Evolutionary conservation across 2,329 filamentous ascomycete species (phyloP).

Genomic region (Aspergillus ruber): DNA sequence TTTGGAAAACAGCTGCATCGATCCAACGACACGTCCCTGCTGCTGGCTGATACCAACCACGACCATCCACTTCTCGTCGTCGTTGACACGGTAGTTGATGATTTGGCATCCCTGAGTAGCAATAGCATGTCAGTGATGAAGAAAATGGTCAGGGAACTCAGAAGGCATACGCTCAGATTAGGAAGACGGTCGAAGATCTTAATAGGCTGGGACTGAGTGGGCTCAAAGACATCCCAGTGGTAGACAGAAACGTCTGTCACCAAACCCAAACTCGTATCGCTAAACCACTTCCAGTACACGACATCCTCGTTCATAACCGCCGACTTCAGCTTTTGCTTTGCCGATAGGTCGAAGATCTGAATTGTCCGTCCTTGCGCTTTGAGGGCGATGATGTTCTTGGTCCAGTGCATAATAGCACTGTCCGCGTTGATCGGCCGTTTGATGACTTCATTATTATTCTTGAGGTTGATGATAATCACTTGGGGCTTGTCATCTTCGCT

Average conservation of each 20-base stretch:
- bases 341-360: constrained; percentile 92
- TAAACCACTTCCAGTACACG: constrained; percentile 99
- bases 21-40: constrained; percentile 85
- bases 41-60: constrained; percentile 93
- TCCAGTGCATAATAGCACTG: constrained; percentile 99
- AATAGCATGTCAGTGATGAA: constrained; percentile 5
- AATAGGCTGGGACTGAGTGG: constrained; percentile 67
- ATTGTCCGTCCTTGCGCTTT: constrained; percentile 91
- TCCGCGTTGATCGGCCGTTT: constrained; percentile 96
- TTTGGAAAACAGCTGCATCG: constrained; percentile 95
- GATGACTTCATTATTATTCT: constrained; percentile 93
- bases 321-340: constrained; percentile 94
- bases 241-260: constrained; percentile 88
- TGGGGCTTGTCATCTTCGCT: constrained; percentile 77
- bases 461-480: constrained; percentile 95
- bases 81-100: constrained; percentile 97
- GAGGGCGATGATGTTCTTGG: constrained; percentile 88
- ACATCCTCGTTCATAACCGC: constrained; percentile 96
- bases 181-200: constrained; percentile 94
- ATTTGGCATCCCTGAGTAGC: constrained; percentile 77
- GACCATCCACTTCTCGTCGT: constrained; percentile 97
- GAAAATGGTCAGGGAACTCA: neutral
- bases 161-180: constrained; percentile 67
- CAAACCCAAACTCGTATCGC: constrained; percentile 76
- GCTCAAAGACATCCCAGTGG: constrained; percentile 96